Percentiles rank a stretch among this genome's conserved stretches.
phyloP scores from a whole-genome alignment of 2,329 filamentous ascomycete species.

The Immersiporthe knoxdaviesiana region DNA sequence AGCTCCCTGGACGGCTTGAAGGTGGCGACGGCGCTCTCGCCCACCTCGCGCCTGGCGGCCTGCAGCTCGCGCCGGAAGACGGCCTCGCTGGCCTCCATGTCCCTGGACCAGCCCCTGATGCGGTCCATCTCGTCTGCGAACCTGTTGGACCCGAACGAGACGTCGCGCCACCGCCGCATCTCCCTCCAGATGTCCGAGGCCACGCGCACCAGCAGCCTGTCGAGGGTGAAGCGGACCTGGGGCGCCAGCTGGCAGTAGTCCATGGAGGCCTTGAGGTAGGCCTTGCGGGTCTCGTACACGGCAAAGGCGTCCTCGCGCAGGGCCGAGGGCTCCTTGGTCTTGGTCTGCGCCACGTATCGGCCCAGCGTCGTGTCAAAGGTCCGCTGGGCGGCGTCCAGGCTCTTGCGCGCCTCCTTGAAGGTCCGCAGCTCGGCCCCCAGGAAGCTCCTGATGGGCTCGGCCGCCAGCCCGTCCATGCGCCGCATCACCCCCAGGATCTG shows the following conservation, averaged over 20 bases:
- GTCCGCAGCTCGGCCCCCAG: constrained; percentile 76
- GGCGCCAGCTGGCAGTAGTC: constrained; percentile 90
- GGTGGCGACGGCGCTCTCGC: constrained; percentile 71
- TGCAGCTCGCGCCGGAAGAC: constrained; percentile 82
- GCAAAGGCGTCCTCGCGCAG: constrained; percentile 95
- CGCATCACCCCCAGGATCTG: constrained; percentile 74
- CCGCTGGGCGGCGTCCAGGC: constrained; percentile 79
- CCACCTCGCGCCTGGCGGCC: constrained; percentile 77
- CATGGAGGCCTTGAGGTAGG: constrained; percentile 88
- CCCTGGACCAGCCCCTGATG: constrained; percentile 87
- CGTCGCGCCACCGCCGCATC: constrained; percentile 73
- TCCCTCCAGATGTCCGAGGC: constrained; percentile 89
- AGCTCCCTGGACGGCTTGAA: constrained; percentile 86
- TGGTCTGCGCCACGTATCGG: constrained; percentile 82
- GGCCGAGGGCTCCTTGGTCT: constrained; percentile 90
- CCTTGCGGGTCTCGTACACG: constrained; percentile 87
- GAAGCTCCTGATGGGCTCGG: constrained; percentile 82
- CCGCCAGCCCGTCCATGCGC: constrained; percentile 74
- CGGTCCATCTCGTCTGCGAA: constrained; percentile 85
- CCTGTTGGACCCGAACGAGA: constrained; percentile 64
- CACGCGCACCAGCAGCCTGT: constrained; percentile 82
- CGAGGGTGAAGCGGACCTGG: constrained; percentile 80
- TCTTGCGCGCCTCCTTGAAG: constrained; percentile 82
- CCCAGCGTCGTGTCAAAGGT: constrained; percentile 80
- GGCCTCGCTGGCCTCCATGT: constrained; percentile 89